Percentiles rank a stretch among this genome's conserved stretches.
Conservation (phyloP, 768 basidiomycete genomes). For the Amanita jacksonii region DNA sequence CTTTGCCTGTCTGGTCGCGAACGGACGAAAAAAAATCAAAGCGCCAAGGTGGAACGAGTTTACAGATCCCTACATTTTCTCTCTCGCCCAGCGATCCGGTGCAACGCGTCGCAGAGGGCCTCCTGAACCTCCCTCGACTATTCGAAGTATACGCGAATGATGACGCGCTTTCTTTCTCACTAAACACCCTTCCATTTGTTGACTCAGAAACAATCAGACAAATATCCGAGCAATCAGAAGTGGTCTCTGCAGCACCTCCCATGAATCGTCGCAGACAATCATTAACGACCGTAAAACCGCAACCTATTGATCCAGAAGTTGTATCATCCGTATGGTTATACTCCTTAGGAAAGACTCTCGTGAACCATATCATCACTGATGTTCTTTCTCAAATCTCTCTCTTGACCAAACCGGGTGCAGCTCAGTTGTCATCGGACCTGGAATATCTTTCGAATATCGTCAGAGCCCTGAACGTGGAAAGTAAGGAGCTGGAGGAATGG, state of each 20-base stretch:
- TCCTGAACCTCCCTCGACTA: constrained; percentile 84
- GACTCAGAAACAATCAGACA: constrained; percentile 45
- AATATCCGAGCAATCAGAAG: constrained; percentile 31
- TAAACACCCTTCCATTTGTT: constrained; percentile 71
- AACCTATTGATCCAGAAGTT: constrained; percentile 55
- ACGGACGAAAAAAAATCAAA: constrained; percentile 39
- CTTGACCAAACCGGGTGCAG: constrained; percentile 58
- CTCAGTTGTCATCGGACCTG: constrained; percentile 81
- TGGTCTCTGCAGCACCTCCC: constrained; percentile 19
- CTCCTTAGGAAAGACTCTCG: constrained; percentile 75
- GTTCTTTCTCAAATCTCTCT: constrained; percentile 65
- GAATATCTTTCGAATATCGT: constrained; percentile 89
- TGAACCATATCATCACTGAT: constrained; percentile 58
- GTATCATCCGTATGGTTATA: constrained; percentile 89
- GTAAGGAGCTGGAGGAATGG: constrained; percentile 74
- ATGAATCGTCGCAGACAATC: constrained; percentile 35
- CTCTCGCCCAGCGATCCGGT: constrained; percentile 84
- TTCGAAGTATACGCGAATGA: constrained; percentile 95
- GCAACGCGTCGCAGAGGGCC: constrained; percentile 85
- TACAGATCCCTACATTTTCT: constrained; percentile 85
- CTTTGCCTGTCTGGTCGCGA: constrained; percentile 57
- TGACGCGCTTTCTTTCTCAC: constrained; percentile 81
- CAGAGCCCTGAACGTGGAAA: constrained; percentile 83
- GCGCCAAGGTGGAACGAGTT: constrained; percentile 32
- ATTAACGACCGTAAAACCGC: constrained; percentile 24